Base-by-base conservation (phyloP, 805 yeast species). In the Saccharomycopsis schoenii region DNA sequence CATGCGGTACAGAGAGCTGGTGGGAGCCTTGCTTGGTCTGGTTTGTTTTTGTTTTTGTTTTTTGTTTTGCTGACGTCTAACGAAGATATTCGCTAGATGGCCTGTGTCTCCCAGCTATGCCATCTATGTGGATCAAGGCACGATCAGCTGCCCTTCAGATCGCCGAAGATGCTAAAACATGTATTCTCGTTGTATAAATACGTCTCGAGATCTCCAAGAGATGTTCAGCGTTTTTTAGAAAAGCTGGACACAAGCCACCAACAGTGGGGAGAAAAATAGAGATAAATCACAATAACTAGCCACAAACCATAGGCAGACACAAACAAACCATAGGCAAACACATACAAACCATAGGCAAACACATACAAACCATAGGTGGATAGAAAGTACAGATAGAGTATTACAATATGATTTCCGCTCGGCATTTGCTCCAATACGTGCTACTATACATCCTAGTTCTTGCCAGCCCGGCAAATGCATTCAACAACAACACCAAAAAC, bases 401-500 rank as follows among this genome's bases (percentile, higher is more conserved):
- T 9, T 11, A 12, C 15, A 4, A 37, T 2, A 37, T 47, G 52
- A 6, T 47, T 47, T 24, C 34, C 19, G 1, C 17, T 11, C 10
- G 25, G n/a, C 29, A 47, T 5, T 47, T 47, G 24, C 21, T 47
- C 8, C 19, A 24, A 21, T 47, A 47, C 34, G n/a, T 24, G 34
- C 24, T 47, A 47, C 14, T 47, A 6, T 11, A 47, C n/a, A 17
- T 47, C n/a, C 29, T 11, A 1, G 4, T 47, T 10, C n/a, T 47
- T 15, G 19, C 52, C 34, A 24, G 12, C 29, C 2, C 21, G 11
- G 4, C 52, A 1, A 47, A 47, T 21, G 52, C 52, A 2, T 47
- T 47, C 52, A 47, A 47, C 52, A 47, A 24, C 34, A 47, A 24
- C 34, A 55, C 57, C 2, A 40, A 43, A 25, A 58, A 61, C 36